Evolutionary conservation across 2,329 filamentous ascomycete genomes (phyloP).

Genomic region (Botrytis fabae): DNA sequence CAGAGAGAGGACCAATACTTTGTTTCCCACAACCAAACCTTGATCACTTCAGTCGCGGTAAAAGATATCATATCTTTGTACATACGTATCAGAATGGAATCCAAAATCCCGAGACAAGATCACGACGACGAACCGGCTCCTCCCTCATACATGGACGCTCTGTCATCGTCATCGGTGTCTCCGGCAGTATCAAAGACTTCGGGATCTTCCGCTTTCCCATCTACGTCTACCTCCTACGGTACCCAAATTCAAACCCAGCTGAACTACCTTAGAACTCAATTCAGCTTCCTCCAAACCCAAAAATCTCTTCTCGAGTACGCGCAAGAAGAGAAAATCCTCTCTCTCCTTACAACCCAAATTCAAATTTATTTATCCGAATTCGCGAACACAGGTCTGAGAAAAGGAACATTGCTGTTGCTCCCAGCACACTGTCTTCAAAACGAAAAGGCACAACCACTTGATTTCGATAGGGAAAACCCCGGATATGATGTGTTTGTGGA

Average conservation of each 20-base stretch:
- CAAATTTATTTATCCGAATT: constrained; percentile 37
- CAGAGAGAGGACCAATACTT: not conserved
- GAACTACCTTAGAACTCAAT: constrained; percentile 30
- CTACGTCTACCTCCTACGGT: constrained; percentile 29
- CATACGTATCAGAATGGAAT: constrained; percentile 28
- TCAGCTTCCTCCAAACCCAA: constrained; percentile 32
- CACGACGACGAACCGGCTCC: constrained; percentile 31
- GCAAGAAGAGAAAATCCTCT: constrained; percentile 36
- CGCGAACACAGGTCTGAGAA: constrained; percentile 30
- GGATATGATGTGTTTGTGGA: constrained; percentile 31
- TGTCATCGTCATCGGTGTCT: constrained; percentile 23
- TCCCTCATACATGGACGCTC: constrained; percentile 31
- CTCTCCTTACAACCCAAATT: constrained; percentile 35
- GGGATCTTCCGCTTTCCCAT: constrained; percentile 5
- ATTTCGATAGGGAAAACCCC: constrained; percentile 33
- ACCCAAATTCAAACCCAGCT: constrained; percentile 36
- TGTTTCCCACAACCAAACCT: not conserved
- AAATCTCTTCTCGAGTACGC: constrained; percentile 32
- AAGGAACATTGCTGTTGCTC: constrained; percentile 37
- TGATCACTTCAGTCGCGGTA: not conserved
- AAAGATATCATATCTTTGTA: not conserved
- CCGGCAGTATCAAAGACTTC: not conserved
- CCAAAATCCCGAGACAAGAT: constrained; percentile 26
- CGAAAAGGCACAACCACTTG: constrained; percentile 32
- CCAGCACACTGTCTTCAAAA: constrained; percentile 31